Evolutionary conservation across 352 stramenopile genomes (phyloP).

Genomic region (Peronospora destructor): DNA sequence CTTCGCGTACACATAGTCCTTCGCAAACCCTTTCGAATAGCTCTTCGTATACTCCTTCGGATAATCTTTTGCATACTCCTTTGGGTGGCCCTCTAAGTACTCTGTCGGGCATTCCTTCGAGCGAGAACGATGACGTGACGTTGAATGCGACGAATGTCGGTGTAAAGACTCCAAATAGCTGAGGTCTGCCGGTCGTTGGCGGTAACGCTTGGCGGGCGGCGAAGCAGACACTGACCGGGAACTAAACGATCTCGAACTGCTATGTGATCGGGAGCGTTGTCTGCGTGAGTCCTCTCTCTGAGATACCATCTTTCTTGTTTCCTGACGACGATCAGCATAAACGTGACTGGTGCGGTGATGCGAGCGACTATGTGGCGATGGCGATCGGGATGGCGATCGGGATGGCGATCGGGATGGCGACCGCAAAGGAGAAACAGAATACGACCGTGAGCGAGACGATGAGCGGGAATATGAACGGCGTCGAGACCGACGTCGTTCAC

Average conservation of each 20-base stretch:
- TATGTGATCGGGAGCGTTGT: slow-evolving; percentile 29
- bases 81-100: slow-evolving; percentile 6
- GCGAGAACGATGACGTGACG: slow-evolving; percentile 16
- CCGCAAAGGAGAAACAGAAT: slow-evolving; percentile 26
- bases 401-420: slow-evolving; percentile 22
- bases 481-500: slow-evolving; percentile 21
- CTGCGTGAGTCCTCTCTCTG: slow-evolving; percentile 19
- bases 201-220: slow-evolving; percentile 22
- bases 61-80: slow-evolving; percentile 17
- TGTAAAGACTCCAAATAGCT: slow-evolving; percentile 18
- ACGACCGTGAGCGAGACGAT: slow-evolving; percentile 36
- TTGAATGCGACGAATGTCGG: slow-evolving; percentile 19
- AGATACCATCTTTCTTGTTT: slow-evolving; percentile 12
- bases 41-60: slow-evolving; percentile 13
- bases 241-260: slow-evolving; percentile 36
- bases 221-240: slow-evolving; percentile 30
- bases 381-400: slow-evolving; percentile 21
- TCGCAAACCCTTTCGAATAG: slow-evolving; percentile 10
- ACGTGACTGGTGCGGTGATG: slow-evolving; percentile 23
- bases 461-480: slow-evolving; percentile 34
- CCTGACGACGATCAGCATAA: slow-evolving; percentile 13
- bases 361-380: slow-evolving; percentile 15
- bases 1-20: slow-evolving; percentile 18
- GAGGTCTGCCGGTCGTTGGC: slow-evolving; percentile 23
- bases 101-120: slow-evolving; percentile 17